Evolutionary conservation across 2,329 filamentous ascomycete genomes (phyloP).

Genomic region (Calonectria henricotiae): DNA sequence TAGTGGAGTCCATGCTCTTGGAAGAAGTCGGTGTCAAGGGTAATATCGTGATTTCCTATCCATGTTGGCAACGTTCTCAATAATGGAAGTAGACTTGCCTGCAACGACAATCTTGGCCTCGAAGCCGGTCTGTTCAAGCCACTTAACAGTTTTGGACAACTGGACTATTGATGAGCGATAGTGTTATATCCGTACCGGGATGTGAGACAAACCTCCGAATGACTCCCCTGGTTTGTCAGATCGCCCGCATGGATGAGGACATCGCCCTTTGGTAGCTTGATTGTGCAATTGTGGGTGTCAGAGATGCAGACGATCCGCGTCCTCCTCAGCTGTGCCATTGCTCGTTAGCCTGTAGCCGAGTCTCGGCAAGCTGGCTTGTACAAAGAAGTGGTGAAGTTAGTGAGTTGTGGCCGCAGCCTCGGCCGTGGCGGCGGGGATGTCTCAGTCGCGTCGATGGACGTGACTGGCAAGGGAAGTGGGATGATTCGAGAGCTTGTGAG

Average conservation of each 20-base stretch:
- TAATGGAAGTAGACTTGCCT: slow-evolving; percentile 63
- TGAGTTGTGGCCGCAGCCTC: slow-evolving; percentile 21
- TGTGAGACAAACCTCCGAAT: slow-evolving; percentile 63
- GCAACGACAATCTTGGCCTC: slow-evolving; percentile 81
- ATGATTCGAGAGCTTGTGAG: background rate
- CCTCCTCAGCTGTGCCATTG: slow-evolving; percentile 53
- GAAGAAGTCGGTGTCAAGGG: slow-evolving; percentile 78
- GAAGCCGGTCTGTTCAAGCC: slow-evolving; percentile 79
- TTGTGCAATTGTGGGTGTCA: slow-evolving; percentile 80
- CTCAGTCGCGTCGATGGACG: slow-evolving; percentile 26
- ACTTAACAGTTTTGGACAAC: slow-evolving; percentile 75
- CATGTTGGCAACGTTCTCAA: slow-evolving; percentile 28
- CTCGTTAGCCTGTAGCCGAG: slow-evolving; percentile 7
- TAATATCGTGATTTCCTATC: slow-evolving; percentile 83
- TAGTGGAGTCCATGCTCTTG: slow-evolving; percentile 67
- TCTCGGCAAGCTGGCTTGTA: slow-evolving; percentile 40
- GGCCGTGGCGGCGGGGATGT: slow-evolving; percentile 33
- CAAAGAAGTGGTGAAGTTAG: slow-evolving; percentile 17
- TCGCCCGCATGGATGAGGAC: slow-evolving; percentile 85
- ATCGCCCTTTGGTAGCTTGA: slow-evolving; percentile 80
- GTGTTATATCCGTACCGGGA: slow-evolving; percentile 2
- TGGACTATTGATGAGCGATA: slow-evolving; percentile 39
- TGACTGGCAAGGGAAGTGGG: background rate
- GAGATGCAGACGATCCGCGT: slow-evolving; percentile 83
- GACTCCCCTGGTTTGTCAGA: slow-evolving; percentile 80